Evolutionary conservation across 169 alveolate species (phyloP).

Genomic region (Fabrea salina): DNA sequence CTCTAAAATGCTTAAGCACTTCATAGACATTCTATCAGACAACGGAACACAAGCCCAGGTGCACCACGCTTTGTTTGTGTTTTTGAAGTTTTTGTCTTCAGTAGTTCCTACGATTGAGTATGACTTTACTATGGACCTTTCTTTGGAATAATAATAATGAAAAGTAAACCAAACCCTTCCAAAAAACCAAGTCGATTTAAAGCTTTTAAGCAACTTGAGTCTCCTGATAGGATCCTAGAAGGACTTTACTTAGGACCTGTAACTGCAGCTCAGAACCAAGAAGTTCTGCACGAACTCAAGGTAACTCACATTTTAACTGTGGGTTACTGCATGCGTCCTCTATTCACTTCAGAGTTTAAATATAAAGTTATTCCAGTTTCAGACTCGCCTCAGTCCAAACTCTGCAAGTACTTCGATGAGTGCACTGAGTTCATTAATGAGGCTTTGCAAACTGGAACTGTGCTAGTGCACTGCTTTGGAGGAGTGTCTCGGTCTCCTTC

Average conservation of each 20-base stretch:
- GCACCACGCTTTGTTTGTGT: constrained; percentile 73
- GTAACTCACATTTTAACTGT: background rate
- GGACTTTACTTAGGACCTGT: background rate
- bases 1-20: constrained; percentile 73
- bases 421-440: background rate
- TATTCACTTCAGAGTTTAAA: background rate
- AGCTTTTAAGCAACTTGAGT: no score
- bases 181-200: no score
- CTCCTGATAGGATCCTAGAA: no score
- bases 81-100: constrained; percentile 80
- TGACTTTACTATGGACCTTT: constrained; percentile 82
- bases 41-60: constrained; percentile 51
- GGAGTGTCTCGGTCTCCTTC: constrained; percentile 83
- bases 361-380: background rate
- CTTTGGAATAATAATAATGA: no score
- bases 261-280: background rate
- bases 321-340: constrained; percentile 12
- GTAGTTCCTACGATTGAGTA: constrained; percentile 88
- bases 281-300: background rate
- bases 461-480: constrained; percentile 81
- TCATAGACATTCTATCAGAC: constrained; percentile 54
- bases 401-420: background rate
- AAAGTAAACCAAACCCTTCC: no score
- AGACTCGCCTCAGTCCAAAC: background rate
- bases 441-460: constrained; percentile 41